These are phyloP conservation scores for Canna indica DNA, from an alignment of 176 grass and related monocot species.

Conservation along the genomic window DNA sequence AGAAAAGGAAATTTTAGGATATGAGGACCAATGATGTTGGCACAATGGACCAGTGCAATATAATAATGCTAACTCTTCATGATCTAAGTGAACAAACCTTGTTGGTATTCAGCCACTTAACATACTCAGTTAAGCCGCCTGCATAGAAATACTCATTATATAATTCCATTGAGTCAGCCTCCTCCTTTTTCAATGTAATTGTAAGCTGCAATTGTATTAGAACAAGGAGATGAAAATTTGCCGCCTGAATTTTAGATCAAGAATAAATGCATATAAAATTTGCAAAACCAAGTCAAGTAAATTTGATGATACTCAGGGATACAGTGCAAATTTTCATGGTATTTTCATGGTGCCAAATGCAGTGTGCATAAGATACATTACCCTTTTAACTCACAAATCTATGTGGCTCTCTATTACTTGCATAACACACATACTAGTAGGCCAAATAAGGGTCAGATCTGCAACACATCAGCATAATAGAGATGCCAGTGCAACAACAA, in stretches of 20 bases:
- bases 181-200: slow-evolving; percentile 84
- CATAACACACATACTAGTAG: not conserved
- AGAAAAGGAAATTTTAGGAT: not conserved
- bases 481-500: not conserved
- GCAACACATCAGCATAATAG: not conserved
- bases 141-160: slow-evolving; percentile 86
- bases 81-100: slow-evolving; percentile 45
- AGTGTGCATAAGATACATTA: not conserved
- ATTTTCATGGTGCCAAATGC: not conserved
- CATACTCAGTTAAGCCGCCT: slow-evolving; percentile 91
- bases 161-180: slow-evolving; percentile 38
- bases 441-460: not conserved
- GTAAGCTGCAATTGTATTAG: slow-evolving; percentile 46
- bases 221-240: not conserved
- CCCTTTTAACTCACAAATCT: not conserved
- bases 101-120: slow-evolving; percentile 90
- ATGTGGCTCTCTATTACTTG: not conserved
- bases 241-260: not conserved
- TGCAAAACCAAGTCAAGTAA: not conserved
- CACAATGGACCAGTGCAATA: not conserved
- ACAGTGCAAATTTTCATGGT: not conserved
- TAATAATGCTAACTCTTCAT: not conserved
- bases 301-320: not conserved
- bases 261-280: not conserved
- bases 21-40: not conserved